Percentiles rank a stretch among this genome's conserved stretches.
Evolutionary conservation across 805 yeast species (phyloP).

Genomic region (Yarrowia deformans): DNA sequence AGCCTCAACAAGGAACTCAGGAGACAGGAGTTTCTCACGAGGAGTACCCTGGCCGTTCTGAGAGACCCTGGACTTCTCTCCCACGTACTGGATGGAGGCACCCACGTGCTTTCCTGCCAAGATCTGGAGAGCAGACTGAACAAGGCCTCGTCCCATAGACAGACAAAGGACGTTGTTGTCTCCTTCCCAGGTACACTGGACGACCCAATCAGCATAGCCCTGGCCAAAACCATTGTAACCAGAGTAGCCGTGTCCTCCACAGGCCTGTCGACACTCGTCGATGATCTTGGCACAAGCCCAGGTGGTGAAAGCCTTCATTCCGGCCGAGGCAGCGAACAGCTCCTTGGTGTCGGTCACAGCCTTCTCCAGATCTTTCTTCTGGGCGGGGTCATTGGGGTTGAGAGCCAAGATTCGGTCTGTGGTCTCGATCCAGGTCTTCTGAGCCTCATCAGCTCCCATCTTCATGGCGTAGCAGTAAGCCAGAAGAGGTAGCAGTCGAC

Average conservation of each 20-base stretch:
- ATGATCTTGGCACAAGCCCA: conserved; percentile 83
- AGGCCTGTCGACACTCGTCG: conserved; percentile 88
- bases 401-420: conserved; percentile 55
- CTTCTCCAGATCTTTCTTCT: conserved; percentile 56
- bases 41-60: conserved; percentile 42
- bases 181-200: conserved; percentile 99
- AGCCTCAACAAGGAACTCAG: conserved; percentile 48
- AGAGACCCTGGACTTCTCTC: conserved; percentile 10
- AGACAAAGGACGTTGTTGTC: conserved; percentile 86
- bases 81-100: conserved; percentile 57
- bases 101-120: conserved; percentile 56
- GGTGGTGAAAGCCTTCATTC: conserved; percentile 86
- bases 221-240: conserved; percentile 88
- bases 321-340: conserved; percentile 82
- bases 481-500: conserved; percentile 79
- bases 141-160: conserved; percentile 79
- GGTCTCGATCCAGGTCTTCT: conserved; percentile 56
- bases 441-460: conserved; percentile 70
- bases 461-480: conserved; percentile 80
- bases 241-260: conserved; percentile 97
- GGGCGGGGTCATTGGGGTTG: conserved; percentile 53
- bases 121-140: conserved; percentile 57
- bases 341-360: conserved; percentile 70
- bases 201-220: conserved; percentile 90
- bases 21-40: conserved; percentile 43